Base-by-base conservation (phyloP, 768 basidiomycete species). In the Candolleomyces eurysporus region DNA sequence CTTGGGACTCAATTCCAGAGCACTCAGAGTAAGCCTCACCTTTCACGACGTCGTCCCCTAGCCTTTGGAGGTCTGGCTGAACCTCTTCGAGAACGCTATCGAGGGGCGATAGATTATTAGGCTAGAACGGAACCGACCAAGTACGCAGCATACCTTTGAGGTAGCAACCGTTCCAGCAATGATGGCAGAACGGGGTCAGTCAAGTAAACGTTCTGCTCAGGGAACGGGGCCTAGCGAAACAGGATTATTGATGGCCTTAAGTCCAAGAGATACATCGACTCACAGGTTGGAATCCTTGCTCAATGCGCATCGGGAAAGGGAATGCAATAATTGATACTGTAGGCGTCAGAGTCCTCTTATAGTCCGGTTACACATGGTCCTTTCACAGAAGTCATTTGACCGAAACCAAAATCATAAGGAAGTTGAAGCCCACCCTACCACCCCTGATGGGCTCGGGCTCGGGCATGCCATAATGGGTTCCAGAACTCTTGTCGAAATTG, bases 271-370 rank as follows among this genome's bases (percentile, higher is more conserved):
- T 17, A 39, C n/a, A 36, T 31, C 13, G 9, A 67, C 73, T 43
- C 61, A 85, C 88, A 63, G 75, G 77, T 64, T 89, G 87, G 65
- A 89, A 89, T 39, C 89, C 89, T 51, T 89, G 79, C 69, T 89
- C 86, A 36, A 83, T 72, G 48, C 82, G 82, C 89, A 90, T 89
- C 36, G n/a, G 6, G 4, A 48, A 32, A 19, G 39, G 45, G 16
- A 17, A 21, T 46, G 6, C 45, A 46, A 46, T 6, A 46, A 43
- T 26, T 26, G 36, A 36, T 36, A 36, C 36, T 36, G 36, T 36
- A 11, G 36, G 6, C 36, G 36, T 36, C 36, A 36, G 36, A 36
- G 36, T 5, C 36, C 36, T 36, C 36, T 36, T 36, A 36, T 36
- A 36, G 36, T 36, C 36, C 36, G 36, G 36, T 36, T 36, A 36